Conservation (phyloP, 495 filamentous ascomycete species). For the Bacidia gigantensis region DNA sequence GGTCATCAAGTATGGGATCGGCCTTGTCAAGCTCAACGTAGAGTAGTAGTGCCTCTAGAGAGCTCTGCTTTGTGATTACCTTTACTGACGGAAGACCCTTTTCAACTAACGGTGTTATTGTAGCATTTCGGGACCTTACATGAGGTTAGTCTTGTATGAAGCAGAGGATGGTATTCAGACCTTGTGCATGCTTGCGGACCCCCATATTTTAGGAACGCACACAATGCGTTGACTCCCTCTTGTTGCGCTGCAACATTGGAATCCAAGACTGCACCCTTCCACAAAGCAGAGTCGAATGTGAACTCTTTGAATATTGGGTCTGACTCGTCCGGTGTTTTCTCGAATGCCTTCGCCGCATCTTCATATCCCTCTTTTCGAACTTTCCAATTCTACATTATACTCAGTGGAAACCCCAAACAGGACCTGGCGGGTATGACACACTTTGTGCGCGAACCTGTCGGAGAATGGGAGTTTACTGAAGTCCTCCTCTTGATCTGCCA, state of each 20-base stretch:
- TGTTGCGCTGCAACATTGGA: constrained; percentile 97
- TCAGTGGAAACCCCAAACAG: too few species aligned
- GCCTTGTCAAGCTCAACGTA: constrained; percentile 84
- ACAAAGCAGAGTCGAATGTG: constrained; percentile 67
- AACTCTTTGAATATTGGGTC: constrained; percentile 78
- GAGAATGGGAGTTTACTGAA: constrained; percentile 67
- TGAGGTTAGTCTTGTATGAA: too few species aligned
- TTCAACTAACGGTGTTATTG: constrained; percentile 68
- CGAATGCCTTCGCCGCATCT: constrained; percentile 75
- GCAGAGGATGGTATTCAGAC: constrained; percentile 31
- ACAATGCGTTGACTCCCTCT: constrained; percentile 76
- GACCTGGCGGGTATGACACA: too few species aligned
- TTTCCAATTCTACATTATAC: constrained; percentile 70
- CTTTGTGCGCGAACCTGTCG: constrained; percentile 82
- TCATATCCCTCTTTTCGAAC: constrained; percentile 92
- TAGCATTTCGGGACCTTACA: constrained; percentile 54
- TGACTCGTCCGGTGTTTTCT: constrained; percentile 72
- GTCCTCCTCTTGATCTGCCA: constrained; percentile 60
- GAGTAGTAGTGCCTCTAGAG: constrained; percentile 74
- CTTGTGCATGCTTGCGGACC: constrained; percentile 65
- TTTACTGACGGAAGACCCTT: constrained; percentile 82
- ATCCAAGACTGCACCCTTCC: constrained; percentile 86
- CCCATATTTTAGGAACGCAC: constrained; percentile 79
- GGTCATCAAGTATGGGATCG: constrained; percentile 76
- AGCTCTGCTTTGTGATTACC: constrained; percentile 73